Conservation (phyloP, 345 rosid genomes). For the Ceriops tagal region DNA sequence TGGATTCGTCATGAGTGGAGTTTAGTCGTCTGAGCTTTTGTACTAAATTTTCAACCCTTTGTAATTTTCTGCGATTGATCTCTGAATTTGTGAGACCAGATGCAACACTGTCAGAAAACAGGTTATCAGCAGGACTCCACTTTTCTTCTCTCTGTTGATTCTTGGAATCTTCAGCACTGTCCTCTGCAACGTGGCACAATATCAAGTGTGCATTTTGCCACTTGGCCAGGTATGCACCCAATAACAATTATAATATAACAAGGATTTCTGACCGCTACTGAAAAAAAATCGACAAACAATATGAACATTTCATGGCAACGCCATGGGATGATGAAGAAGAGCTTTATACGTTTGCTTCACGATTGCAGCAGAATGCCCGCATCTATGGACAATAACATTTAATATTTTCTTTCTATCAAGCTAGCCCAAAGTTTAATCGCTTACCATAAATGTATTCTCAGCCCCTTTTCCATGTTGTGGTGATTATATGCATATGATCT, state of each 20-base stretch:
- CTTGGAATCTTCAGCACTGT: slow-evolving; percentile 28
- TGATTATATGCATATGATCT: too few relatives aligned
- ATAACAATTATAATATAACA: background rate
- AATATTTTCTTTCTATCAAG: too few relatives aligned
- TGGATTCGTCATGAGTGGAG: slow-evolving; percentile 82
- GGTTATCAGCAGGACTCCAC: slow-evolving; percentile 44
- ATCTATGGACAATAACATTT: too few relatives aligned
- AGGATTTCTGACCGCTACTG: too few relatives aligned
- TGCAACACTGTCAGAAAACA: slow-evolving; percentile 27
- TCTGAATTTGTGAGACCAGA: slow-evolving; percentile 54
- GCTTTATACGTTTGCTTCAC: too few relatives aligned
- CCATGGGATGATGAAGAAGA: too few relatives aligned
- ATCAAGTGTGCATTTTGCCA: slow-evolving; percentile 23
- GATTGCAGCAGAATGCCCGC: too few relatives aligned
- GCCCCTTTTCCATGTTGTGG: too few relatives aligned
- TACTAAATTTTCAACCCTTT: slow-evolving; percentile 80
- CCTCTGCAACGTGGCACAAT: slow-evolving; percentile 40
- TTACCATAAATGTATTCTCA: background rate
- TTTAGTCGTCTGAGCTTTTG: slow-evolving; percentile 78
- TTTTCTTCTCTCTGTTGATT: slow-evolving; percentile 37
- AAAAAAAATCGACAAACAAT: too few relatives aligned
- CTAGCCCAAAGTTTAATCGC: background rate
- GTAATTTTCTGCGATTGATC: slow-evolving; percentile 75
- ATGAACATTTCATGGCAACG: too few relatives aligned
- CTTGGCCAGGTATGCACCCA: background rate